Conservation (phyloP, 257 asterid genomes). For the Solanum sitiens region DNA sequence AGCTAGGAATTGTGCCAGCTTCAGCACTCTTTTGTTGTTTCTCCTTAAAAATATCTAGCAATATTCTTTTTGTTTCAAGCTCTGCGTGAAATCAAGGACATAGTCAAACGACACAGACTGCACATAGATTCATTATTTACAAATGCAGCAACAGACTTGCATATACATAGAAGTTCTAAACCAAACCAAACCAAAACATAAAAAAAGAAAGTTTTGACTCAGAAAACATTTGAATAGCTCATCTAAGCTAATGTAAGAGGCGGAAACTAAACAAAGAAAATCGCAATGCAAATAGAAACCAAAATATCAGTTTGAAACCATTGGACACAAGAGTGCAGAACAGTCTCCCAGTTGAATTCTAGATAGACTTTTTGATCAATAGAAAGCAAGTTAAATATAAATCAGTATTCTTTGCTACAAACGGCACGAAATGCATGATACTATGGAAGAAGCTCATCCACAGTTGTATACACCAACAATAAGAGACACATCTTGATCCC, state of each 20-base stretch:
- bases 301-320: neutral
- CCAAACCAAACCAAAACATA: neutral
- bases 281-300: neutral
- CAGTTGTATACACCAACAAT: neutral
- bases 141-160: neutral
- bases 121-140: neutral
- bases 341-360: neutral
- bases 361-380: neutral
- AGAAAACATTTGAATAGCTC: neutral
- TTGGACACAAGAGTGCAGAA: neutral
- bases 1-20: conserved; percentile 88
- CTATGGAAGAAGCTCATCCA: neutral
- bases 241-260: neutral
- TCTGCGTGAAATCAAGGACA: conserved; percentile 31
- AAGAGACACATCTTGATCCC: neutral
- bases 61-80: conserved; percentile 88
- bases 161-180: neutral
- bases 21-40: conserved; percentile 92
- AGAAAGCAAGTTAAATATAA: neutral
- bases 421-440: neutral
- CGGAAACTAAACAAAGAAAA: neutral
- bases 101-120: conserved; percentile 4
- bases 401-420: neutral
- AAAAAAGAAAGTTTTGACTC: neutral
- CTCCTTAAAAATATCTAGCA: conserved; percentile 89